Percentiles rank a stretch among this genome's conserved stretches.
Evolutionary conservation across 305 asterid genomes (phyloP).

Genomic region (Fraxinus nigra): DNA sequence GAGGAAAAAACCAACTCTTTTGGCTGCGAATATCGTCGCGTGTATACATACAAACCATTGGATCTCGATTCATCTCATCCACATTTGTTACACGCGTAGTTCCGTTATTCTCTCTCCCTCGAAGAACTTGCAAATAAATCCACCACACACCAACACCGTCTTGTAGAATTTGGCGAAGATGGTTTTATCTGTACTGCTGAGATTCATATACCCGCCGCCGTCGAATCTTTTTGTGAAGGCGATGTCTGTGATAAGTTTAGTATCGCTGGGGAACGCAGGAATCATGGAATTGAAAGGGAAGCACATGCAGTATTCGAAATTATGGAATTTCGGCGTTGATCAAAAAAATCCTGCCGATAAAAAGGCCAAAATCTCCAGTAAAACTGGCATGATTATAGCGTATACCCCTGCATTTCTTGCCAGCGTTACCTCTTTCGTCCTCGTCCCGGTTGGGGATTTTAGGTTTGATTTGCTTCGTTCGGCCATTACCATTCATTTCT

Average conservation of each 20-base stretch:
- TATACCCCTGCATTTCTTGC: slow-evolving; percentile 41
- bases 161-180: slow-evolving; percentile 1
- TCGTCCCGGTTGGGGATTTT: slow-evolving; percentile 20
- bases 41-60: too few species aligned
- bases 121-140: too few species aligned
- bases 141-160: not conserved
- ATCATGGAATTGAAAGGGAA: slow-evolving; percentile 57
- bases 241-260: slow-evolving; percentile 49
- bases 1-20: too few species aligned
- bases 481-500: slow-evolving; percentile 39
- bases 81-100: too few species aligned
- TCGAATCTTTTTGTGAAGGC: slow-evolving; percentile 45
- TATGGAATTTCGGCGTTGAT: slow-evolving; percentile 18
- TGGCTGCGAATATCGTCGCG: too few species aligned
- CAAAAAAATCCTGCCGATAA: not conserved
- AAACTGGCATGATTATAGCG: slow-evolving; percentile 34
- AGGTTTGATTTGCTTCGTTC: slow-evolving; percentile 28
- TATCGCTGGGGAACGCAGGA: slow-evolving; percentile 41
- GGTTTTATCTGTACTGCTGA: slow-evolving; percentile 36
- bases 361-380: slow-evolving; percentile 26
- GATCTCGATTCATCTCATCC: too few species aligned
- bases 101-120: too few species aligned
- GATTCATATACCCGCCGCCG: slow-evolving; percentile 54
- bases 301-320: slow-evolving; percentile 60
- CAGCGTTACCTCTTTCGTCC: slow-evolving; percentile 28